Conservation (phyloP, 1,284 basidiomycete genomes). For the Volvariella surrecta region DNA sequence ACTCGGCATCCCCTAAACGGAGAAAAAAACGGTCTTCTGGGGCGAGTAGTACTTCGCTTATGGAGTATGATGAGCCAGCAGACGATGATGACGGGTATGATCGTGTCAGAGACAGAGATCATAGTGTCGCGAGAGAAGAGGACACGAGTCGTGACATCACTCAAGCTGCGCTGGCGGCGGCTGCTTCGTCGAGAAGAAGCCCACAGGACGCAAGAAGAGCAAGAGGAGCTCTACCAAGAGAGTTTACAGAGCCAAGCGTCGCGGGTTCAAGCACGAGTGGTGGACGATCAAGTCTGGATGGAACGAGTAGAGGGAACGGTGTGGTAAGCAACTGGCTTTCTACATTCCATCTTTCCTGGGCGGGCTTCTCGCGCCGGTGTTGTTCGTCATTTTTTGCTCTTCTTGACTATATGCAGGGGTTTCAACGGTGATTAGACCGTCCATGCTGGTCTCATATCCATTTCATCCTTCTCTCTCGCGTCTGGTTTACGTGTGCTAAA, state of each 20-base stretch:
- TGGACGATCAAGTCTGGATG: neutral
- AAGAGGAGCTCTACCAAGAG: slow-evolving; percentile 47
- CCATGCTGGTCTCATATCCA: neutral
- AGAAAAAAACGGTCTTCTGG: too few species aligned
- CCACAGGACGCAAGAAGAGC: slow-evolving; percentile 26
- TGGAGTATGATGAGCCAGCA: slow-evolving; percentile 20
- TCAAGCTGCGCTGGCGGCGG: slow-evolving; percentile 51
- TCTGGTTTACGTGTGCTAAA: neutral
- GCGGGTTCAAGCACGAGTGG: neutral
- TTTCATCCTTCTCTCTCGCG: neutral
- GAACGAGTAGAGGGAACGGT: neutral
- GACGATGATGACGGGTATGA: slow-evolving; percentile 20
- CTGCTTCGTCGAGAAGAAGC: slow-evolving; percentile 42
- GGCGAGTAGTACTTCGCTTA: slow-evolving; percentile 18
- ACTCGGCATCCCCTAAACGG: too few species aligned
- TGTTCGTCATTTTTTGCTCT: too few species aligned
- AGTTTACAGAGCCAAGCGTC: slow-evolving; percentile 34
- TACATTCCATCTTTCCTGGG: neutral
- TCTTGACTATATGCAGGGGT: too few species aligned
- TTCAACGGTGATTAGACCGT: too few species aligned
- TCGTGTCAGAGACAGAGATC: slow-evolving; percentile 3
- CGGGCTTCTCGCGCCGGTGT: too few species aligned
- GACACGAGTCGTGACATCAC: slow-evolving; percentile 25
- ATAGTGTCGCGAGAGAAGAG: slow-evolving; percentile 8
- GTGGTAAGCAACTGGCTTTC: neutral